Conservation (phyloP, 495 filamentous ascomycete genomes). For the Astrothelium subdiscretum region DNA sequence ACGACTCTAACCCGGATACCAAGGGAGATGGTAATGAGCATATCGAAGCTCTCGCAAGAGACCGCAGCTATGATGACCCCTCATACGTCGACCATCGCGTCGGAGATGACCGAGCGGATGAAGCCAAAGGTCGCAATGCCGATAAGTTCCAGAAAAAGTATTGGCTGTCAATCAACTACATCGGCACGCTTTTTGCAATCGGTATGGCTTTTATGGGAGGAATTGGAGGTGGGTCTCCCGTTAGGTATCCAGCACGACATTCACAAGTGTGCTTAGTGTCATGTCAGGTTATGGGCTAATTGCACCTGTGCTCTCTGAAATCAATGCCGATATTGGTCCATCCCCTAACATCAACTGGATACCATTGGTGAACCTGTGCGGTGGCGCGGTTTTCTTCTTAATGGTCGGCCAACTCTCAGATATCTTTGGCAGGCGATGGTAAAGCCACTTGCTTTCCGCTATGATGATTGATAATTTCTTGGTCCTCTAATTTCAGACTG, state of each 20-base stretch:
- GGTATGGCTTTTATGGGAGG: constrained; percentile 12
- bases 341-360: constrained; percentile 18
- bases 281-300: constrained; percentile 4
- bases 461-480: background rate
- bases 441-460: background rate
- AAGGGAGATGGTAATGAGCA: background rate
- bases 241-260: background rate
- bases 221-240: constrained; percentile 1
- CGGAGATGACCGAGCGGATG: constrained; percentile 8
- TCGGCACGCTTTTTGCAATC: constrained; percentile 9
- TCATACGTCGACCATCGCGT: constrained; percentile 5
- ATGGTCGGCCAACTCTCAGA: constrained; percentile 39
- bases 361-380: constrained; percentile 10
- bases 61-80: constrained; percentile 1
- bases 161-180: constrained; percentile 8
- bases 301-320: constrained; percentile 9
- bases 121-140: constrained; percentile 7
- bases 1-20: background rate
- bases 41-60: background rate
- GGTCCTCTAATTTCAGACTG: background rate
- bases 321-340: constrained; percentile 15
- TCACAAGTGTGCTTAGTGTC: background rate
- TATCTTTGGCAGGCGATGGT: constrained; percentile 42
- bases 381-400: constrained; percentile 6
- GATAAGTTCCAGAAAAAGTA: constrained; percentile 8